phyloP scores from a whole-genome alignment of 2,329 filamentous ascomycete genomes.

The Venturia effusa region DNA sequence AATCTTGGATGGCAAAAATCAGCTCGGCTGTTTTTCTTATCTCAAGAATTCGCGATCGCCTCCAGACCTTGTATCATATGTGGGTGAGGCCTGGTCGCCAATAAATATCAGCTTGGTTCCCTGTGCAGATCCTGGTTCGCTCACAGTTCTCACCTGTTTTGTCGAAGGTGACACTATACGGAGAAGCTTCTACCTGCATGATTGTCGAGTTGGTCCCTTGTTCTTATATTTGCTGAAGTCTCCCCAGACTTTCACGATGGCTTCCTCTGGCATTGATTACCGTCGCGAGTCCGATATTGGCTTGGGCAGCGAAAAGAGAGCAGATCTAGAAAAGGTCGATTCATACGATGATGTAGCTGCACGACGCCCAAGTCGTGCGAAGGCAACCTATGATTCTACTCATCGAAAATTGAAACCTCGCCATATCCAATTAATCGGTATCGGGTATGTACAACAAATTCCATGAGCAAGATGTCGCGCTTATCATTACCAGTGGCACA shows the following conservation, averaged over 20 bases:
- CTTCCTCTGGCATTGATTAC: constrained; percentile 25
- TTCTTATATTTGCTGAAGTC: neutral
- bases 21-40: neutral
- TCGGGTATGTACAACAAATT: constrained; percentile 7
- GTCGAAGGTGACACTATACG: neutral
- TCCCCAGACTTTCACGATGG: constrained; percentile 17
- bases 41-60: neutral
- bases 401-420: constrained; percentile 35
- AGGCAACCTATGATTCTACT: constrained; percentile 26
- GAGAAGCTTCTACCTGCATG: neutral
- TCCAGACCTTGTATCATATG: neutral
- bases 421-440: constrained; percentile 37
- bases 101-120: neutral
- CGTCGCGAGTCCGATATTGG: constrained; percentile 5
- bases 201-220: neutral
- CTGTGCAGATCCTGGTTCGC: neutral
- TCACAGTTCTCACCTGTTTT: neutral
- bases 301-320: constrained; percentile 14
- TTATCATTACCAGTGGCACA: constrained; percentile 24
- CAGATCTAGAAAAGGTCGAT: constrained; percentile 19
- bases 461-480: constrained; percentile 12
- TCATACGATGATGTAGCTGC: constrained; percentile 12
- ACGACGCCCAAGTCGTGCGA: constrained; percentile 15
- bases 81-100: neutral
- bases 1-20: neutral